Evolutionary conservation across 2,329 filamentous ascomycete genomes (phyloP), one percentile per base, ranked within the genome.

Genomic region (Trichothecium roseum): DNA sequence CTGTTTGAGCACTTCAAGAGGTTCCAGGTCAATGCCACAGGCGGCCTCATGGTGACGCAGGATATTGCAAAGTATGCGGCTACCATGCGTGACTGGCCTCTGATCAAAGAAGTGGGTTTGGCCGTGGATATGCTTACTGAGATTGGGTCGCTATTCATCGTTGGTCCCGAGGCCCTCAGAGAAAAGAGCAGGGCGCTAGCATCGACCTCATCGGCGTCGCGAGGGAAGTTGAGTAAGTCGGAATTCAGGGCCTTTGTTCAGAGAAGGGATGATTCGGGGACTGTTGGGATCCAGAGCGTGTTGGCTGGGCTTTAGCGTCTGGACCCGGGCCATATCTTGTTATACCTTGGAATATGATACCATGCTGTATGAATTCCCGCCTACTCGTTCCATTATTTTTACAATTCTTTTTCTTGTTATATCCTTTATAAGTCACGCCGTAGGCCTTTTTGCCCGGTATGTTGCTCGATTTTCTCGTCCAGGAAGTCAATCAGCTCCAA

Each of bases 111-210:
- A 28, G 75, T 78, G 33, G 72, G 74, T 46, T 69, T 70, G 17
- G 74, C 76, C 36, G 74, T 95, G 45, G 89, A 98, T 62, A 74
- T 94, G 31, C 62, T 98, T 40, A 81, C 86, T 18, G 91, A 98
- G 65, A 86, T 98, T 39, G 89, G 88, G 9, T 95, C 88, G 52
- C 63, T 98, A 36, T 98, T 98, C 55, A 94, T 98, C 43, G 85
- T 98, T 50, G 85, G 86, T 3, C 76, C 81, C 9, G 83, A 88
- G 56, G 83, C 83, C 26, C 62, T 88, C 40, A 67, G 76, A 34
- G 83, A 88, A 59, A 72, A 82, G 48, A 72, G 78, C 36, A 66
- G 81, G 38, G 76, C 73, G 40, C 57, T 81, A 40, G 66, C 53
- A 42, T 56, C 56, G 38, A 65, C 50, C 35, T 57, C 45, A 39